Base-by-base conservation (phyloP, 2,329 filamentous ascomycete species). In the Fusarium caatingaense region DNA sequence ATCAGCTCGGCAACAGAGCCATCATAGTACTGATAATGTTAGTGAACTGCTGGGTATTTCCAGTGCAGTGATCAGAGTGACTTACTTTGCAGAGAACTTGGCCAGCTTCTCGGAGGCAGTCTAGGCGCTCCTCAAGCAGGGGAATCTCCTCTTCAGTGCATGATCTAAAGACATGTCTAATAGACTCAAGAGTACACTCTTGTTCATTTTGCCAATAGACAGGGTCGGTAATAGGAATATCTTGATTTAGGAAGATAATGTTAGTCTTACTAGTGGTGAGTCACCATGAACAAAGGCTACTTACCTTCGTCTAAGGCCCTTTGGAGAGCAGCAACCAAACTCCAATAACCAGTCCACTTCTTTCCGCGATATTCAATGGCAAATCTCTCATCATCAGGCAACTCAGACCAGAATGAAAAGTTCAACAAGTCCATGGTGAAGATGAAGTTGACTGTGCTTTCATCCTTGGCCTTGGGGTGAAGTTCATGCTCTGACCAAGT, bases 391-490 rank as follows among this genome's bases (percentile, higher is more conserved):
- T 89, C 86, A 13, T 92, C 90, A 1, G 84, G 80, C 46, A 81
- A 77, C 55, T 93, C 91, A 16, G 93, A 97, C 96, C 96, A 99
- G 79, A 99, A 99, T 23, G 91, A 97, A 78, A 98, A 99, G 78
- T 99, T 99, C 53, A 99, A 83, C 28, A 99, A 80, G 78, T 99
- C 96, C 93, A 99, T 97, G 21, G 93, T 93, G 78, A 99, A 98
- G 74, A 99, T 95, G 78, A 99, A 98, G 68, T 93, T 91, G 23
- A 97, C 89, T 0, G 93, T 94, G 53, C 81, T 86, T 76, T 93
- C 92, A 76, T 97, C 91, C 76, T 93, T 93, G 44, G 87, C 76
- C 78, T 94, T 92, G 2, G 96, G 96, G 76, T 99, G 96, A 41
- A 99, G 84, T 77, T 96, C 92, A 79, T 98, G 94, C 75, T 92